These are phyloP conservation scores for Ephemerocybe angulata DNA, from an alignment of 768 basidiomycete genomes.

Conservation along the genomic window DNA sequence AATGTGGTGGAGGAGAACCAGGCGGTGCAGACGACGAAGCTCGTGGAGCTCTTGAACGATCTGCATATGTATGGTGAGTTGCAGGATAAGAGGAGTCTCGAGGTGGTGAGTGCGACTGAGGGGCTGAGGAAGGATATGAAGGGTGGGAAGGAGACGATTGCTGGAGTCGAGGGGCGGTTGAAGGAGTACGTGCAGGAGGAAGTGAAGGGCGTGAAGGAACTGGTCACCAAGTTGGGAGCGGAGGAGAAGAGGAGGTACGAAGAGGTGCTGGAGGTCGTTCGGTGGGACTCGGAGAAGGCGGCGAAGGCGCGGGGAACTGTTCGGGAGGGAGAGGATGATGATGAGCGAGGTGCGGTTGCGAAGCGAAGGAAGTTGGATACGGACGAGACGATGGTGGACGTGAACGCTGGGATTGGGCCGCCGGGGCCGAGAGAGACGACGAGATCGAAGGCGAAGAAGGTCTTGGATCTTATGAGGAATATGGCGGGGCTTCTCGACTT, in stretches of 20 bases:
- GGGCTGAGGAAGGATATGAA: no score
- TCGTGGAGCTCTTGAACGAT: no score
- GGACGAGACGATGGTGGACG: neutral
- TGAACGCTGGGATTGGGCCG: neutral
- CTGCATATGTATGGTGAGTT: no score
- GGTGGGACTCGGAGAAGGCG: neutral
- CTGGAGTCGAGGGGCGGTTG: neutral
- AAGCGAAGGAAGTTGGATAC: neutral
- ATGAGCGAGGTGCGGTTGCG: neutral
- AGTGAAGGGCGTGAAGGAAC: neutral
- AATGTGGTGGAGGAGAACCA: neutral
- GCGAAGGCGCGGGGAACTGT: neutral
- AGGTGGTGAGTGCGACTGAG: no score
- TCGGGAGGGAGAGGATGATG: neutral
- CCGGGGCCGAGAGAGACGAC: neutral
- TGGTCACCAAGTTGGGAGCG: neutral
- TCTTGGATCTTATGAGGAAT: conserved; percentile 6
- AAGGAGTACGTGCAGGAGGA: neutral
- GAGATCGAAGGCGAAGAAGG: neutral
- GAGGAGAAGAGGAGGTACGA: neutral
- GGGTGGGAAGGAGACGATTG: neutral
- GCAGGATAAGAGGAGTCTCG: no score
- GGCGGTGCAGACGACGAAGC: no score
- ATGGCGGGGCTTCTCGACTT: neutral
- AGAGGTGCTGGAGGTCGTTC: neutral